Percentiles rank a stretch among this genome's conserved stretches.
Conservation (phyloP, 2,329 filamentous ascomycete genomes). For the Arthrinium puccinioides region DNA sequence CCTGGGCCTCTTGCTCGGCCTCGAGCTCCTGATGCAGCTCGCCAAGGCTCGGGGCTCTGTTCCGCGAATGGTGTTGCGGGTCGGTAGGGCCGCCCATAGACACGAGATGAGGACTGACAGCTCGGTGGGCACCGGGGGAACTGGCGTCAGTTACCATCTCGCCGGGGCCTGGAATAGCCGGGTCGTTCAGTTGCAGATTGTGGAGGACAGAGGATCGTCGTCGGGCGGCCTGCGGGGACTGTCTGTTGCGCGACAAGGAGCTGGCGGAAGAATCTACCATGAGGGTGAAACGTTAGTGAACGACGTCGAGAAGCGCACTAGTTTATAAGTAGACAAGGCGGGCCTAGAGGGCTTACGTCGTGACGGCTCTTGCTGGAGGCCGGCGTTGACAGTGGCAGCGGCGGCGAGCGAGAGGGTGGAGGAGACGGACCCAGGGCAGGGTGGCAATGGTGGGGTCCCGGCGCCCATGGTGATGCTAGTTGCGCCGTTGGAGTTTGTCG, state of each 20-base stretch:
- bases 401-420: constrained; percentile 67
- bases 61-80: constrained; percentile 43
- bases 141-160: constrained; percentile 53
- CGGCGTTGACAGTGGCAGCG: constrained; percentile 70
- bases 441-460: constrained; percentile 44
- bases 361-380: constrained; percentile 59
- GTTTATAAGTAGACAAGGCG: background rate
- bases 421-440: constrained; percentile 47
- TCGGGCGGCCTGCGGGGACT: constrained; percentile 43
- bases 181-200: constrained; percentile 69
- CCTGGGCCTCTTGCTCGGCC: constrained; percentile 72
- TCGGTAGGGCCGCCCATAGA: constrained; percentile 33
- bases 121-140: constrained; percentile 21
- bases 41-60: constrained; percentile 62
- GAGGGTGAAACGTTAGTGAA: no score
- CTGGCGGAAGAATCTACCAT: constrained; percentile 42
- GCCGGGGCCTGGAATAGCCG: constrained; percentile 57
- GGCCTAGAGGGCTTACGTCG: constrained; percentile 34
- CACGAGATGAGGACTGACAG: constrained; percentile 37
- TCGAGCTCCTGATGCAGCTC: constrained; percentile 75
- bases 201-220: constrained; percentile 63
- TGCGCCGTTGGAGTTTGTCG: constrained; percentile 21
- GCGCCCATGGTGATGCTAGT: constrained; percentile 19
- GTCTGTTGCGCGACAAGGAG: constrained; percentile 38
- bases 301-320: background rate